Evolutionary conservation across 1,284 basidiomycete species (phyloP), one percentile per base, ranked within the genome.

Genomic region (Entoloma clypeatum): DNA sequence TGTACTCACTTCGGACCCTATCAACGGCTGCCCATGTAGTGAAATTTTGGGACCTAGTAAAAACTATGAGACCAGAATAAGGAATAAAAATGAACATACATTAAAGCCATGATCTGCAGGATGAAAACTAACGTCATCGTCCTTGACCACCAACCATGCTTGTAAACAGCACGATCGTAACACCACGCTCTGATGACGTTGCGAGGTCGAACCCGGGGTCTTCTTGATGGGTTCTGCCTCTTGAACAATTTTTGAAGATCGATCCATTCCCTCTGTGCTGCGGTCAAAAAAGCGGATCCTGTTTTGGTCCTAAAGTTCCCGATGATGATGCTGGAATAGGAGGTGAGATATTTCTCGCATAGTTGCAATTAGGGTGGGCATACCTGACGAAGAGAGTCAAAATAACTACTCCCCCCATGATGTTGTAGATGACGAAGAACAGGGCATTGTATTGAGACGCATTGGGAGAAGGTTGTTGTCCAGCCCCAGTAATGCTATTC

Each of bases 191-290:
- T 72, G 17, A 93, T 53, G 0, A 43, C 53, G 58, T 64, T 78
- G 4, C 59, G 70, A 5, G 81, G 91, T 17, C 74, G 68, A 8
- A 50, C 61, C 45, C 79, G 75, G 0, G 92, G 92, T 29, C 89
- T 70, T 55, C 86, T 88, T 0, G 92, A 90, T 0, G 95, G 94
- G 23, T 79, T 74, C 57, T 98, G 93, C 17, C 92, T 82, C 43
- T 75, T 81, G 61, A 99, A 88, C 33, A 95, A 72, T 57, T 92
- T 92, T 52, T 90, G 81, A 14, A 99, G 64, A 61, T 98, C 92
- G 43, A 94, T 87, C 95, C 95, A 99, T 61, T 94, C 92, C 43
- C 87, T 72, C 60, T 98, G 95, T n/a, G 91, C 77, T 39, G 84
- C 79, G 0, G 93, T 98, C 33, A 89, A 69, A 43, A 88, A 80